Evolutionary conservation across 495 filamentous ascomycete species (phyloP), one percentile per base, ranked within the genome.

Genomic region (Xylaria bambusicola): DNA sequence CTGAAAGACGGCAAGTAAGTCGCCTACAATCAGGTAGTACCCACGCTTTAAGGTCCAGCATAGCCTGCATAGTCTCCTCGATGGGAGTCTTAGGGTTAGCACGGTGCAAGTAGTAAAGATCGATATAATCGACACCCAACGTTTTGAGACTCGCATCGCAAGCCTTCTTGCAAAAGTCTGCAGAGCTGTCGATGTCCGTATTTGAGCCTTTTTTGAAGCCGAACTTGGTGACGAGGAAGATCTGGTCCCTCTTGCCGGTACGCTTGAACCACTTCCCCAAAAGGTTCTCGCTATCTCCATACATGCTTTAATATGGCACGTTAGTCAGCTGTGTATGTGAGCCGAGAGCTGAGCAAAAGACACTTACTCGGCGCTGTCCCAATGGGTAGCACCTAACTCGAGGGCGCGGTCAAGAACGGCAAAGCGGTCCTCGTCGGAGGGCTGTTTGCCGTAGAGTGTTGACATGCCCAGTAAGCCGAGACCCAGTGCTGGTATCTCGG

Each of bases 171-270:
- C 21, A 29, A 21, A 17, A 42, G 0, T 0, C 52, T 0, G 36
- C 36, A 23, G 52, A 56, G 40, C 21, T 45, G 24, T 45, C 40
- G 3, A 40, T 23, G 4, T 23, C 50, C 2, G 1, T 2, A 6
- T 9, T n/a, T 18, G 15, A 13, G n/a, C 62, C 61, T 38, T 68
- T 68, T 8, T 68, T 35, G 31, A 58, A 71, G 9, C 77, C 84
- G 50, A 84, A 85, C 44, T 86, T 85, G 24, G 79, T 82, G 0
- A 82, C 73, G 1, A 86, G 69, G 63, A 85, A 84, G 46, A 85
- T 82, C 12, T 80, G 58, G n/a, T 73, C 51, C 0, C 79, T 64
- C 26, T 84, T 82, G 0, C 75, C 78, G 0, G 60, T 81, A 41
- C 66, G 79, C 74, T 68, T 65, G 64, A 83, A 78, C 82, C 82